Base-by-base conservation (phyloP, 169 alveolate genomes). In the Plasmodium adleri region DNA sequence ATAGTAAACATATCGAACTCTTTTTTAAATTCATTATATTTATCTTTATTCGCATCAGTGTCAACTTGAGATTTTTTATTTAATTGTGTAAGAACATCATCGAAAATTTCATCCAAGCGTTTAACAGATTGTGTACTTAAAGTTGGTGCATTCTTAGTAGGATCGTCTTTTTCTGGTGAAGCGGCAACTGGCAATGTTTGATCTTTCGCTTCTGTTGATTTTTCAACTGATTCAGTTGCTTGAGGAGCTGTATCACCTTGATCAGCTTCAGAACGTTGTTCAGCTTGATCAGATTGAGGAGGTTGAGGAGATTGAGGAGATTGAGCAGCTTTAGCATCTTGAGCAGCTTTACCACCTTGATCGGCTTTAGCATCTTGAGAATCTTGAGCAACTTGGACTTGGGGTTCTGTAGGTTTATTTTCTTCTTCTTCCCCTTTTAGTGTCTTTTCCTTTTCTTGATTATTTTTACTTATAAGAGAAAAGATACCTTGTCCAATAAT, bases 1-100 rank as follows among this genome's bases (percentile, higher is more conserved):
- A 73, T 54, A 20, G 15, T 73, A 20, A 22, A 56, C n/a, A 28
- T 10, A 24, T 73, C 58, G 43, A 54, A 26, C 45, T 59, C 50
- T 10, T 39, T 73, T 62, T 32, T 73, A n/a, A 73, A 15, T 17
- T 39, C 24, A 45, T 32, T 58, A 32, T 73, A 73, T 73, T 56
- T 56, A 56, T 62, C 32, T 32, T 50, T 54, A 56, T 39, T 28
- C 60, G 0, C 60, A n/a, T 50, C 22, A 56, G 80, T 63, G 67
- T 24, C 52, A 17, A 17, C 26, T 12, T 32, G 15, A 45, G 6
- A 0, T 7, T 10, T 1, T 28, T 0, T 10, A 2, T 72, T 26
- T n/a, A 22, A 50, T 32, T 13, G 22, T 28, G 4, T 24, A 12
- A 66, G 74, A 66, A 66, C 74, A 17, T 66, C 74, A 32, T 66